Conservation (phyloP, 2,329 filamentous ascomycete species). For the Trichoderma lentiforme region DNA sequence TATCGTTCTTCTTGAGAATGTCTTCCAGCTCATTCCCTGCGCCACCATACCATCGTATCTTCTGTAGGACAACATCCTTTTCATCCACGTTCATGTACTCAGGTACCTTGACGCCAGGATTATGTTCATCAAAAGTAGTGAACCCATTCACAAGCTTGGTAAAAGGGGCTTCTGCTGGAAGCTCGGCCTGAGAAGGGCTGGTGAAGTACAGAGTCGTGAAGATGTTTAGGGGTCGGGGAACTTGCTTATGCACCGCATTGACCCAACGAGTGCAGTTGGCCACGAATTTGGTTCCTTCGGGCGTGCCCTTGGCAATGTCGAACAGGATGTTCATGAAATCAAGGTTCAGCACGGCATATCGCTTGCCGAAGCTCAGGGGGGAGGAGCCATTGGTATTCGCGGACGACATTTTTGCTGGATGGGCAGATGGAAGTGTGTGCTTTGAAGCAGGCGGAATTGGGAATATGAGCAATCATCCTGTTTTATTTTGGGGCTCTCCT, state of each 20-base stretch:
- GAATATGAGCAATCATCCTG: background rate
- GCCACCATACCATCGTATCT: slow-evolving; percentile 41
- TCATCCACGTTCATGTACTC: slow-evolving; percentile 31
- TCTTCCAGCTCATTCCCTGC: slow-evolving; percentile 39
- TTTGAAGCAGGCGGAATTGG: background rate
- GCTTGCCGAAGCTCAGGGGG: slow-evolving; percentile 12
- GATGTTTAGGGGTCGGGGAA: slow-evolving; percentile 34
- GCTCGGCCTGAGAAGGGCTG: slow-evolving; percentile 33
- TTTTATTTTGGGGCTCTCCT: background rate
- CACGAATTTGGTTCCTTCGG: slow-evolving; percentile 28
- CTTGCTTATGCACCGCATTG: slow-evolving; percentile 36
- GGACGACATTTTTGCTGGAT: background rate
- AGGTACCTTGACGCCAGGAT: slow-evolving; percentile 32
- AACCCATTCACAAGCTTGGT: slow-evolving; percentile 25
- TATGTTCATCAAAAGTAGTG: slow-evolving; percentile 26
- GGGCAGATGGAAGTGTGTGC: background rate
- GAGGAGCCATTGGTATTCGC: background rate
- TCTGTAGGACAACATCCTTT: slow-evolving; percentile 38
- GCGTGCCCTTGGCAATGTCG: slow-evolving; percentile 30
- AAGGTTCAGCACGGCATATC: slow-evolving; percentile 29
- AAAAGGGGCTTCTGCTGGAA: slow-evolving; percentile 35
- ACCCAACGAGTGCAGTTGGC: slow-evolving; percentile 33
- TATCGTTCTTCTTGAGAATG: slow-evolving; percentile 37
- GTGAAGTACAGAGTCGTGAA: slow-evolving; percentile 37
- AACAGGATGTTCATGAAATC: slow-evolving; percentile 40